Percentiles rank a stretch among this genome's conserved stretches.
These are phyloP conservation scores for Coemansia sp. DNA, from an alignment of 192 early-diverging fungal genomes.

Conservation along the genomic window DNA sequence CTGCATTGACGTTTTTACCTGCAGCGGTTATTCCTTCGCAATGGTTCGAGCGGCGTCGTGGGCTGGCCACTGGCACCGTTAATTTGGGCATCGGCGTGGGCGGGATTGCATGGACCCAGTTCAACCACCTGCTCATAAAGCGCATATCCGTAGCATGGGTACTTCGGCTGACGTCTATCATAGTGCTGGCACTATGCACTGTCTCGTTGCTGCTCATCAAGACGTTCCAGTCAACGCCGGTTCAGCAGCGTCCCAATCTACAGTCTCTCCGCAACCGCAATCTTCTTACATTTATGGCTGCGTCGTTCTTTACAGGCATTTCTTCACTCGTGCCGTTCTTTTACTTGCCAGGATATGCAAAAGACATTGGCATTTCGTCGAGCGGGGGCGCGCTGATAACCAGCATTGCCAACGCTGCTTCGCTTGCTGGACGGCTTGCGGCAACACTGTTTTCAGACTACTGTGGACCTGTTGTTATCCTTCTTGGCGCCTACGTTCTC, in stretches of 20 bases:
- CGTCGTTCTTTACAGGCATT: constrained; percentile 41
- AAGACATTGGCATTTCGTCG: constrained; percentile 36
- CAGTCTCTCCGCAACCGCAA: constrained; percentile 19
- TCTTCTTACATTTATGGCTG: constrained; percentile 25
- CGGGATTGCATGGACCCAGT: constrained; percentile 63
- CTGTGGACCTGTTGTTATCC: constrained; percentile 31
- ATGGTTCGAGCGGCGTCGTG: constrained; percentile 60
- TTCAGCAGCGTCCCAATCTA: background rate
- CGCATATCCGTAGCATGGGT: constrained; percentile 59
- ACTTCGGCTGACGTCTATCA: constrained; percentile 60
- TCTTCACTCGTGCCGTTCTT: constrained; percentile 50
- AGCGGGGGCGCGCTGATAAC: constrained; percentile 36
- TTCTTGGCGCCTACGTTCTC: constrained; percentile 31
- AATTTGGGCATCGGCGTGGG: constrained; percentile 70
- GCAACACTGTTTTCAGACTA: constrained; percentile 35
- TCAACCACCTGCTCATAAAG: constrained; percentile 59
- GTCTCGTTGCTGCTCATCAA: constrained; percentile 40
- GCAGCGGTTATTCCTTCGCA: constrained; percentile 53
- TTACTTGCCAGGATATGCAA: constrained; percentile 49
- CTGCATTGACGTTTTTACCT: constrained; percentile 52
- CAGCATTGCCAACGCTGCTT: constrained; percentile 48
- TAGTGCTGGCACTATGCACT: constrained; percentile 32
- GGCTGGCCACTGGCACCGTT: constrained; percentile 59
- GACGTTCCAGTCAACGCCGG: constrained; percentile 13
- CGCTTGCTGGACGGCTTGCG: constrained; percentile 31